These are phyloP conservation scores for Pseudonectria buxi DNA, from an alignment of 2,329 filamentous ascomycete species.

Conservation along the genomic window DNA sequence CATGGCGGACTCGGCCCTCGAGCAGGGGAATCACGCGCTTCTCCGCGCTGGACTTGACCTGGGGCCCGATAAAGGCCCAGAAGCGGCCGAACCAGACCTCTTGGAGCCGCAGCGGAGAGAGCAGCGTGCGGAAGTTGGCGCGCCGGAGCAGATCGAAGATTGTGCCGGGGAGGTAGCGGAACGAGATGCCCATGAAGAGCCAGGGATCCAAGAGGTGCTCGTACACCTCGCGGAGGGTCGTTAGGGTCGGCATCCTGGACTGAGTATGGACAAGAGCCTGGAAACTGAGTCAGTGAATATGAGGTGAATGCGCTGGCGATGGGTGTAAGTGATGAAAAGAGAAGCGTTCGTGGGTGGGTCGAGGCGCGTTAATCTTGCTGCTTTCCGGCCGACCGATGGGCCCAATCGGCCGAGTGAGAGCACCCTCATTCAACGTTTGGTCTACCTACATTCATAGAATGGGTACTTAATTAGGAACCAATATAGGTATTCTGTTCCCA, in stretches of 20 bases:
- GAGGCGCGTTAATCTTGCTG: too few species aligned
- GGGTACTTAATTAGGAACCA: too few species aligned
- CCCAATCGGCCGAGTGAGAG: too few species aligned
- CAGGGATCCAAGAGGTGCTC: conserved; percentile 40
- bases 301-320: neutral
- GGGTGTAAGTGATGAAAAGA: too few species aligned
- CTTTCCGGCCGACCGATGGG: too few species aligned
- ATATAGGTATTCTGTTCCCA: too few species aligned
- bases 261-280: neutral
- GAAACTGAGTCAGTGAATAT: neutral
- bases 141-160: conserved; percentile 35
- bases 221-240: conserved; percentile 21
- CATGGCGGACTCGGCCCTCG: conserved; percentile 38
- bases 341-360: too few species aligned
- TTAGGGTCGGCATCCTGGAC: conserved; percentile 19
- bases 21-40: conserved; percentile 47
- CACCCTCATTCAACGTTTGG: too few species aligned
- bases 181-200: conserved; percentile 44
- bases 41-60: conserved; percentile 36
- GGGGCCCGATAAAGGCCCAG: conserved; percentile 50
- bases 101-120: conserved; percentile 36
- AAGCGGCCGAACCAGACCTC: conserved; percentile 55
- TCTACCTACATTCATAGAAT: too few species aligned
- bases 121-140: conserved; percentile 29
- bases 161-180: conserved; percentile 45